Evolutionary conservation across 129 eudicot genomes (phyloP), one percentile per base, ranked within the genome.

Genomic region (Deinandra increscens): DNA sequence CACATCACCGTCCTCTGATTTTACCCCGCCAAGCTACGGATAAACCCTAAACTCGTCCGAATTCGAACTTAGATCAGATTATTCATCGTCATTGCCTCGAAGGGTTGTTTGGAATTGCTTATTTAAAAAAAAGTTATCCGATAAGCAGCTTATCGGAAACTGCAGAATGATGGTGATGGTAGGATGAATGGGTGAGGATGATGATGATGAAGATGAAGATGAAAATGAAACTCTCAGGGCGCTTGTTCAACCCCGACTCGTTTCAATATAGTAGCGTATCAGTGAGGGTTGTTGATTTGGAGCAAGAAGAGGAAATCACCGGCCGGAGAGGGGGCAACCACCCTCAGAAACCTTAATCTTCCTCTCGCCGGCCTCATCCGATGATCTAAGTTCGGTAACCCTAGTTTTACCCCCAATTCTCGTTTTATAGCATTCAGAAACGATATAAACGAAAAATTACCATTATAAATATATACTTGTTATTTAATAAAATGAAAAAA

Each of bases 1-100:
- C 34, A 12, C 61, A 6, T 29, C 60, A 73, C 73, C 68, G 0
- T 56, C 75, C 75, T 59, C 75, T 68, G 23, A 75, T 66, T 34
- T 23, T 37, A 69, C 81, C 86, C 44, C 9, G 79, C 83, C 87
- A 82, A 82, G 83, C 59, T 74, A 74, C 87, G 70, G 71, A 69
- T 75, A 64, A 66, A 33, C 68, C 71, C 69, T 26, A 68, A 31
- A 10, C 46, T 49, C 17, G 61, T 22, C 61, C 72, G 46, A 68
- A 17, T 48, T 68, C 6, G 23, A 29, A 37, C 41, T 34, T 68
- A 8, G 77, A 76, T 77, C 65, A 61, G 29, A 51, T 13, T 15
- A 22, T 23, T 1, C 31, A 43, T 63, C 63, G 61, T 79, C 82
- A 76, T 72, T 64, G 82, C 84, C 82, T 79, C 63, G 29, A 7